Base-by-base conservation (phyloP, 164 flowering plant species). In the Liriodendron chinense region DNA sequence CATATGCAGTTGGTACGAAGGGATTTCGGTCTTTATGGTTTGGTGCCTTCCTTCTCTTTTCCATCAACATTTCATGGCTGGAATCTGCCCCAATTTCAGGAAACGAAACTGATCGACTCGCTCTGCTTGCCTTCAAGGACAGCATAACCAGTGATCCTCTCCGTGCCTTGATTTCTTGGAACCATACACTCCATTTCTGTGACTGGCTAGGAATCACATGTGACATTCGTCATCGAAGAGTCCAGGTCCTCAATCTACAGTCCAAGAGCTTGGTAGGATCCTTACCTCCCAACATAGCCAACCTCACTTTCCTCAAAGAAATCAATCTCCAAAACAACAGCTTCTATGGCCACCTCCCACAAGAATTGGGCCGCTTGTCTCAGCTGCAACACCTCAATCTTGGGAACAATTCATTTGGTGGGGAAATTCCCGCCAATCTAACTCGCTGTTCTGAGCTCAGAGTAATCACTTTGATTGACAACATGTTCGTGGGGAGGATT, bases 231-330 rank as follows among this genome's bases (percentile, higher is more conserved):
- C 47, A 59, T 22, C 71, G 43, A 34, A 69, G 87, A 62, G 88
- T 88, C 0, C 25, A 65, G 6, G 80, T 47, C 7, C 75, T 87
- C 16, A 53, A 80, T 57, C 82, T 88, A 2, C 48, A 72, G 0
- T 78, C 80, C 25, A 66, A 59, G 1, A 43, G 76, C 6, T 50
- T 88, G 13, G n/a, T 25, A 0, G 89, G 87, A 12, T 2, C 84
- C 47, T 64, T 88, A 7, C 76, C 77, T 71, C 87, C 91, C 7
- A 72, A 74, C 22, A 71, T 87, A 14, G 87, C 82, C 8, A 88
- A 88, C 43, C 85, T 88, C 67, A 81, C 87, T 16, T 83, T 78
- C 70, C 89, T 88, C 3, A 16, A 20, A 18, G 72, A 75, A 24
- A 80, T 88, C 68, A 68, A 83, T 1, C 82, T 89, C 9, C 80